Conservation (phyloP, 2,329 filamentous ascomycete species). For the Pseudogymnoascus sp. region DNA sequence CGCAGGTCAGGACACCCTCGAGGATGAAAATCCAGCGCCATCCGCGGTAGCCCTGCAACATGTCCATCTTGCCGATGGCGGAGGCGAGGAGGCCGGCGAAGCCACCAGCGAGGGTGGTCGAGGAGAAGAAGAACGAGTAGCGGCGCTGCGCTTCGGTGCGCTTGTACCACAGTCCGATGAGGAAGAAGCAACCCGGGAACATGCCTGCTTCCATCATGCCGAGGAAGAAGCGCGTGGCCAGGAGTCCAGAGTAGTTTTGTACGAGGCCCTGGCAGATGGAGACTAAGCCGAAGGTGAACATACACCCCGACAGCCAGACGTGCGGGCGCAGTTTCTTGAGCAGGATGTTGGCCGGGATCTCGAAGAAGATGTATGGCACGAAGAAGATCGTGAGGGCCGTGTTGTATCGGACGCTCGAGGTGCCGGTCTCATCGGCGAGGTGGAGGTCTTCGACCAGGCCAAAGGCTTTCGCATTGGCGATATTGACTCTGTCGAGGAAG, state of each 20-base stretch:
- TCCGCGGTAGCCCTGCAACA: conserved; percentile 55
- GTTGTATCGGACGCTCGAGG: conserved; percentile 55
- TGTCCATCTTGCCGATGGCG: conserved; percentile 84
- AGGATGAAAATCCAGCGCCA: conserved; percentile 84
- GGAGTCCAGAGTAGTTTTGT: conserved; percentile 64
- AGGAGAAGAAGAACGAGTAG: conserved; percentile 89
- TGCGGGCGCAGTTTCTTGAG: conserved; percentile 60
- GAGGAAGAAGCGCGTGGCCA: conserved; percentile 78
- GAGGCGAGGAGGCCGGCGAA: conserved; percentile 81
- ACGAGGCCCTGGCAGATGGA: conserved; percentile 29
- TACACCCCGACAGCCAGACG: conserved; percentile 69
- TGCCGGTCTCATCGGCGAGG: conserved; percentile 31
- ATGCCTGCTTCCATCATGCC: conserved; percentile 70
- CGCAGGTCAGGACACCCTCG: conserved; percentile 57
- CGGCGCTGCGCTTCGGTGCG: conserved; percentile 82
- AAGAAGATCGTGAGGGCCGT: conserved; percentile 75
- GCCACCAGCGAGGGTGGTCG: conserved; percentile 68
- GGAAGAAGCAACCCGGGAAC: conserved; percentile 66
- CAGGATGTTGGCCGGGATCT: conserved; percentile 67
- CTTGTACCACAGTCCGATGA: conserved; percentile 85
- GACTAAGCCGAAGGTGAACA: conserved; percentile 45
- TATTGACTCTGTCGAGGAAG: conserved; percentile 68
- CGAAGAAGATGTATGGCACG: conserved; percentile 64
- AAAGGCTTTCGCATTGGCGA: conserved; percentile 68
- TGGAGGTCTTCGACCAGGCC: conserved; percentile 54